Conservation (phyloP, 2,329 filamentous ascomycete species). For the Macrophomina pseudophaseolina region DNA sequence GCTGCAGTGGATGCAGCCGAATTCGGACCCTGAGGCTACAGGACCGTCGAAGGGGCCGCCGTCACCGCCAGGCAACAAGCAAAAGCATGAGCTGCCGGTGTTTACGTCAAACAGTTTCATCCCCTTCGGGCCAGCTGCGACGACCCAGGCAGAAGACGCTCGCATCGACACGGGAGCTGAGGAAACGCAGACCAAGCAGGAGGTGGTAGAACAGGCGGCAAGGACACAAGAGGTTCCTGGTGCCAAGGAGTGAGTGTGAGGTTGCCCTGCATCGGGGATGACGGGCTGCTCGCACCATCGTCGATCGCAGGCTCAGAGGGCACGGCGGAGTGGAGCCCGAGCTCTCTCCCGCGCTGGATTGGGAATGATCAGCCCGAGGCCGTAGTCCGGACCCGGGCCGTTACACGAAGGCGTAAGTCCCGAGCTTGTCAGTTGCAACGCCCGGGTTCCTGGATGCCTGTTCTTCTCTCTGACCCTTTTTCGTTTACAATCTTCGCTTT, state of each 20-base stretch:
- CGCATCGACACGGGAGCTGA: not conserved
- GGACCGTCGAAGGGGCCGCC: conserved; percentile 28
- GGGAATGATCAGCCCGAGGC: conserved; percentile 10
- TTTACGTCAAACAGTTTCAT: conserved; percentile 51
- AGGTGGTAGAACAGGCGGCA: not conserved
- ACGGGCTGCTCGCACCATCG: conserved; percentile 19
- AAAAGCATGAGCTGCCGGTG: conserved; percentile 52
- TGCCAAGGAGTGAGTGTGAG: conserved; percentile 19
- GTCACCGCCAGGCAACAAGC: conserved; percentile 34
- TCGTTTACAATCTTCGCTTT: not conserved
- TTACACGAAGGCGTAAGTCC: conserved; percentile 16
- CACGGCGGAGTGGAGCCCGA: not conserved
- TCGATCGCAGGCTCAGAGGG: conserved; percentile 11
- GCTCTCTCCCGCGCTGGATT: not conserved
- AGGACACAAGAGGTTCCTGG: conserved; percentile 6
- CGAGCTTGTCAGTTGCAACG: conserved; percentile 2
- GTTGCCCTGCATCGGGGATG: conserved; percentile 18
- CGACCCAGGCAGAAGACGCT: not conserved
- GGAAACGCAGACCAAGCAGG: conserved; percentile 19
- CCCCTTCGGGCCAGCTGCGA: conserved; percentile 36
- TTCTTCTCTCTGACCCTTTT: conserved; percentile 6
- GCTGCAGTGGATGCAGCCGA: conserved; percentile 42
- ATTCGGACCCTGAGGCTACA: conserved; percentile 34
- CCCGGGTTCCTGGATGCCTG: not conserved
- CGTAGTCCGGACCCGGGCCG: conserved; percentile 6